A percentile compares a stretch with the other conserved stretches of the same genome.
These are phyloP conservation scores for Candida rishiriensis DNA, from an alignment of 805 yeast genomes.

Conservation along the genomic window DNA sequence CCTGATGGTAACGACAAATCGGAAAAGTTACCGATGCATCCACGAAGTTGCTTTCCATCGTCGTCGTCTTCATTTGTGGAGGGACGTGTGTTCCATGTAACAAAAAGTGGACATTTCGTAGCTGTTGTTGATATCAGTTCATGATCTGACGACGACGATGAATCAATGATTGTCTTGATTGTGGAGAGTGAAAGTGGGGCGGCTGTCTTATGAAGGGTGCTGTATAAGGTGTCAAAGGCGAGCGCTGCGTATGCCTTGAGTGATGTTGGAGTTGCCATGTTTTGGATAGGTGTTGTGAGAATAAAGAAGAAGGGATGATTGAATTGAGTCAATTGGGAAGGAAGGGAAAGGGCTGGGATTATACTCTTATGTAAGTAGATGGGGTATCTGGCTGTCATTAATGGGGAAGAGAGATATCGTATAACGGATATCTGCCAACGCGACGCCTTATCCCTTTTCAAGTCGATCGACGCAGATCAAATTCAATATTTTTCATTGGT, in stretches of 20 bases:
- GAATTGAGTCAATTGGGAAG: no score
- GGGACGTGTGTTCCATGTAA: conserved; percentile 68
- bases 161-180: conserved; percentile 10
- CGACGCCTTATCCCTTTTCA: no score
- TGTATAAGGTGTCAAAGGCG: conserved; percentile 36
- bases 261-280: conserved; percentile 5
- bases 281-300: no score
- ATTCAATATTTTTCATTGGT: no score
- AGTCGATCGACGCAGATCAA: no score
- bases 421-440: no score
- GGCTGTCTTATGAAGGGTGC: conserved; percentile 20
- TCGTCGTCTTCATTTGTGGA: conserved; percentile 12
- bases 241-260: conserved; percentile 32
- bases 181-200: conserved; percentile 6
- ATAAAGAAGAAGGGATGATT: no score
- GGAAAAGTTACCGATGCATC: conserved; percentile 90
- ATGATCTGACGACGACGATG: background rate
- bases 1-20: conserved; percentile 52
- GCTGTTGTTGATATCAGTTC: conserved; percentile 4
- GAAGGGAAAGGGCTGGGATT: no score
- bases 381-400: no score
- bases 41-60: conserved; percentile 50
- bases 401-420: no score
- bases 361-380: no score
- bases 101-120: conserved; percentile 60